Conservation (phyloP, 2,329 filamentous ascomycete genomes). For the Exophiala mesophila region DNA sequence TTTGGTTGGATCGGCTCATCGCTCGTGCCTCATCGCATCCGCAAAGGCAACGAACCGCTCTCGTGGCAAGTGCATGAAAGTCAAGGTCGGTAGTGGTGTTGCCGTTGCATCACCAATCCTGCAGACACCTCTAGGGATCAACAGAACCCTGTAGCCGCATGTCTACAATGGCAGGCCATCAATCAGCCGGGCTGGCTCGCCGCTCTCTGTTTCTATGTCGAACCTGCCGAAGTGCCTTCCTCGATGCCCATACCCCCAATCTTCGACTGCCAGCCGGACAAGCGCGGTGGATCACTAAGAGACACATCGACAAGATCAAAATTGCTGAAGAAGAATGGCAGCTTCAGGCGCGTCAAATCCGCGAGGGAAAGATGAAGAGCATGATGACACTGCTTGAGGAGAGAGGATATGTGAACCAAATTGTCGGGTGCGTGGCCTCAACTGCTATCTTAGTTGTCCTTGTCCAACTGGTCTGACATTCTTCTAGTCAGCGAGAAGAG, state of each 20-base stretch:
- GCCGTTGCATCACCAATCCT: too few species aligned
- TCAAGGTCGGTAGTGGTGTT: too few species aligned
- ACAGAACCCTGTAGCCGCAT: too few species aligned
- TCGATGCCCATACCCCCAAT: not conserved
- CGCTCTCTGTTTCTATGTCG: constrained; percentile 16
- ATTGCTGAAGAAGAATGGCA: constrained; percentile 40
- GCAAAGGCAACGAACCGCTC: too few species aligned
- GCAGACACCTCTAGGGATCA: too few species aligned
- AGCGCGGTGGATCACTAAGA: constrained; percentile 35
- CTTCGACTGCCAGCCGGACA: constrained; percentile 3
- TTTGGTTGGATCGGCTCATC: too few species aligned
- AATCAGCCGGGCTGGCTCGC: constrained; percentile 7
- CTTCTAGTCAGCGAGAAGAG: constrained; percentile 38
- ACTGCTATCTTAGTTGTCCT: too few species aligned
- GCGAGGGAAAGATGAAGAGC: constrained; percentile 39
- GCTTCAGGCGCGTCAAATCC: constrained; percentile 38
- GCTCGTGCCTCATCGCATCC: too few species aligned
- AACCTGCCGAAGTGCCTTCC: constrained; percentile 13
- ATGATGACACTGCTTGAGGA: constrained; percentile 44
- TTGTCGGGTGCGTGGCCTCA: constrained; percentile 38
- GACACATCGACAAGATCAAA: constrained; percentile 34
- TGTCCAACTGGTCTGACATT: too few species aligned
- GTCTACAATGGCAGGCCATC: not conserved
- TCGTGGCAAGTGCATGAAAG: too few species aligned
- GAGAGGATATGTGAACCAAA: constrained; percentile 42